Evolutionary conservation across 352 stramenopile genomes (phyloP), one percentile per base, ranked within the genome.

Genomic region (Plasmopara halstedii): DNA sequence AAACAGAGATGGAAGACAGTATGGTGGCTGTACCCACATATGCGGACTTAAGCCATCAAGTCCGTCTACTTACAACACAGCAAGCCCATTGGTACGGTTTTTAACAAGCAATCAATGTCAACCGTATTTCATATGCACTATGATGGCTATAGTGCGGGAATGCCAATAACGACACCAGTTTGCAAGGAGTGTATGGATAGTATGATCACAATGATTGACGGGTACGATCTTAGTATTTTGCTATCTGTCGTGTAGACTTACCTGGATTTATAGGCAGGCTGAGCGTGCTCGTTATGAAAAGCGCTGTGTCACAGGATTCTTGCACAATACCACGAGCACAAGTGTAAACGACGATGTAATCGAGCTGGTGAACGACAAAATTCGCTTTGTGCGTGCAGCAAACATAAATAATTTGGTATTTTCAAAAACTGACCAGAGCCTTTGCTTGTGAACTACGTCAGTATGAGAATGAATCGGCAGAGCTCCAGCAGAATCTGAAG

Each of bases 251-350:
- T 15, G 20, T 19, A 8, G 20, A 40, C 31, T 40, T 22, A 39
- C 17, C 13, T 38, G 14, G 1, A 46, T 6, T 20, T 53, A 29
- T 31, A 83, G 71, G 8, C 71, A 83, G 50, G 79, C 73, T 4
- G 81, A 88, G 42, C 64, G 70, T 8, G 74, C 81, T 43, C 73
- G 81, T 9, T 71, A 70, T 42, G 78, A 90, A 57, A 93, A 93
- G 60, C 64, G 75, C 1, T 64, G 54, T 18, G 84, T 87, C 36
- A 51, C 67, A 2, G 54, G 64, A 1, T 85, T 72, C 33, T 39
- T 93, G 26, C 71, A 88, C 37, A 66, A 50, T 14, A 80, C 74
- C 4, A 70, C 56, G 1, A 63, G 63, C 13, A 64, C 64, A 7
- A 67, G 56, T 17, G 50, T 72, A 20, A 63, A 68, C 17, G 81